Percentiles rank a stretch among this genome's conserved stretches.
Evolutionary conservation across 1,284 basidiomycete genomes (phyloP).

Genomic region (Thelephora terrestris): DNA sequence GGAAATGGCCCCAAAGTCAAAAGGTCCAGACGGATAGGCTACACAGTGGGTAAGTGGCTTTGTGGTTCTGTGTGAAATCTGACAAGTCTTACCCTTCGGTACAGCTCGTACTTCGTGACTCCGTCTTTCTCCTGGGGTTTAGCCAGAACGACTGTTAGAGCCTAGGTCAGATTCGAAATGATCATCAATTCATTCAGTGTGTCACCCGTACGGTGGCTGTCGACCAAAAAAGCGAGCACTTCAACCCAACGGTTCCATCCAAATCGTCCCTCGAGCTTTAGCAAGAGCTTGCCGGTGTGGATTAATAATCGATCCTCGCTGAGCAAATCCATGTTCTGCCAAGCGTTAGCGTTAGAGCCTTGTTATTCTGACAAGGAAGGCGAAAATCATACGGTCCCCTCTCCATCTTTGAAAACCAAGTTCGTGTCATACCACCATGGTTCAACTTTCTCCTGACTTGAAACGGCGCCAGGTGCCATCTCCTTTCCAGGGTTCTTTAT

Average conservation of each 20-base stretch:
- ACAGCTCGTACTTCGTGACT: no score
- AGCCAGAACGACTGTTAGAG: no score
- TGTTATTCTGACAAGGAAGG: no score
- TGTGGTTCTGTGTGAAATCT: no score
- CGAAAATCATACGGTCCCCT: background rate
- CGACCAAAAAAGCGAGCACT: constrained; percentile 52
- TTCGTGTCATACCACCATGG: constrained; percentile 77
- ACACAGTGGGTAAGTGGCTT: constrained; percentile 64
- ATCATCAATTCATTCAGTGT: background rate
- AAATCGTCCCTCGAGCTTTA: constrained; percentile 79
- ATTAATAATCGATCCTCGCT: constrained; percentile 78
- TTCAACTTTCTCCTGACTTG: constrained; percentile 79
- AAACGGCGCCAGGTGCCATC: constrained; percentile 77
- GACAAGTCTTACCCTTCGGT: no score
- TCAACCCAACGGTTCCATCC: constrained; percentile 80
- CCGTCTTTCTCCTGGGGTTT: no score
- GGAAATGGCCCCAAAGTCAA: no score
- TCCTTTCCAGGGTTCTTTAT: no score
- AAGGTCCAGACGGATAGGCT: no score
- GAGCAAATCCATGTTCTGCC: constrained; percentile 78
- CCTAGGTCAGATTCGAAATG: background rate
- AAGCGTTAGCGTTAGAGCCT: no score
- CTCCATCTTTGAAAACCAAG: no score
- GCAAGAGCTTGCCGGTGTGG: constrained; percentile 69
- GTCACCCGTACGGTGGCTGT: background rate